Base-by-base conservation (phyloP, 2,329 filamentous ascomycete genomes). In the Alternaria arborescens region DNA sequence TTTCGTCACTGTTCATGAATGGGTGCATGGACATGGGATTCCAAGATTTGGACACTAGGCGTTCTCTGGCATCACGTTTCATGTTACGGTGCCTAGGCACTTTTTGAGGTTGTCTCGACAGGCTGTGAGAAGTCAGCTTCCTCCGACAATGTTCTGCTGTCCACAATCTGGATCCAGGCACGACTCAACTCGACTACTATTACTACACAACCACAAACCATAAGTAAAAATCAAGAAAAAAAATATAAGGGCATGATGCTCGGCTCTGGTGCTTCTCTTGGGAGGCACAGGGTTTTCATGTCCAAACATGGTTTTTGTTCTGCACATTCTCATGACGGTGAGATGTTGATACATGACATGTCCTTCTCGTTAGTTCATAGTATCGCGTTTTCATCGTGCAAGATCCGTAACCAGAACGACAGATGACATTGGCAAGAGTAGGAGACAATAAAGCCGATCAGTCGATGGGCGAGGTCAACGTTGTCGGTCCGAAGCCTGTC, bases 191-290 rank as follows among this genome's bases (percentile, higher is more conserved):
- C 47, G 28, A 65, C 66, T 62, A 67, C 68, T 61, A 67, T 69
- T 61, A 67, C 62, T 61, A 62, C 67, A 60, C 36, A 66, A 70
- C 55, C 51, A 63, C 52, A 60, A 60, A 60, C 38, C 60, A 58
- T 52, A 65, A 43, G 59, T 64, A 66, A 70, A 71, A 72, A 71
- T 53, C 48, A 59, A 69, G 58, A 65, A 62, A 71, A 67, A 76
- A 76, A 76, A 76, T 65, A 70, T 71, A 70, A 72, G 71, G 74
- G 72, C 71, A 74, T 74, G 62, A 70, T 71, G 69, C 71, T 74
- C 70, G 52, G 60, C 69, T 68, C 66, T 65, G 40, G 40, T 56
- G 52, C 50, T 38, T 62, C 47, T 44, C 36, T 55, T 14, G 40
- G 42, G 53, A 48, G 60, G 59, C 60, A 60, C 59, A 64, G 69